phyloP scores from a whole-genome alignment of 2,329 filamentous ascomycete genomes.

The Cladosporium austrohemisphaericum region DNA sequence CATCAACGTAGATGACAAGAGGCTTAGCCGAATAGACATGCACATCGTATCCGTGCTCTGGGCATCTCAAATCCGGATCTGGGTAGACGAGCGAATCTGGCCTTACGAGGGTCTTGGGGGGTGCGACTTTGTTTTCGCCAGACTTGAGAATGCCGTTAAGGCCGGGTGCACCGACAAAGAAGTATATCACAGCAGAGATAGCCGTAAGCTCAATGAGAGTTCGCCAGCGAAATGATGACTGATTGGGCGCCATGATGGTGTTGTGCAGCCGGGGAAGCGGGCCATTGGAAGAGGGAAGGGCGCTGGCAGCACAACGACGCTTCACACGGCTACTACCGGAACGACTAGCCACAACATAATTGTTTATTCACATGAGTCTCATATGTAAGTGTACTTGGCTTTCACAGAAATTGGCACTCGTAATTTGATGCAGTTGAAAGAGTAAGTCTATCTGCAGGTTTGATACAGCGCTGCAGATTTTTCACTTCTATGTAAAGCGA shows the following conservation, averaged over 20 bases:
- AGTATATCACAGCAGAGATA: conserved; percentile 31
- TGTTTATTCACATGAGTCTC: no score
- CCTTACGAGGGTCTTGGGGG: conserved; percentile 23
- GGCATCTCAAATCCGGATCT: conserved; percentile 37
- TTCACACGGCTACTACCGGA: no score
- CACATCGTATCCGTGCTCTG: conserved; percentile 37
- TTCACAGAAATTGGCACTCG: no score
- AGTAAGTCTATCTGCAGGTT: no score
- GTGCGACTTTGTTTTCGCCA: conserved; percentile 14
- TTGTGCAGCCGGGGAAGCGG: no score
- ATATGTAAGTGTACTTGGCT: no score
- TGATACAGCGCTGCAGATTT: no score
- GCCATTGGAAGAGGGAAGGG: no score
- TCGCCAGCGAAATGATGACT: conserved; percentile 23
- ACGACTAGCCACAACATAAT: no score
- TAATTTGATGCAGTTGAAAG: no score
- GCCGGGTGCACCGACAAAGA: conserved; percentile 31
- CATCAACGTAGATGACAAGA: conserved; percentile 56
- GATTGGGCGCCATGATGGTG: background rate
- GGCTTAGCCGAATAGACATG: conserved; percentile 53
- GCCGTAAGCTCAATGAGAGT: conserved; percentile 31
- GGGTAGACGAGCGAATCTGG: conserved; percentile 41
- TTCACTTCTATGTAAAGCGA: no score
- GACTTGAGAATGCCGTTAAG: conserved; percentile 13
- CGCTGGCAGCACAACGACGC: no score